A percentile compares a stretch with the other conserved stretches of the same genome.
Evolutionary conservation across 345 rosid species (phyloP).

Genomic region (Nephelium lappaceum): DNA sequence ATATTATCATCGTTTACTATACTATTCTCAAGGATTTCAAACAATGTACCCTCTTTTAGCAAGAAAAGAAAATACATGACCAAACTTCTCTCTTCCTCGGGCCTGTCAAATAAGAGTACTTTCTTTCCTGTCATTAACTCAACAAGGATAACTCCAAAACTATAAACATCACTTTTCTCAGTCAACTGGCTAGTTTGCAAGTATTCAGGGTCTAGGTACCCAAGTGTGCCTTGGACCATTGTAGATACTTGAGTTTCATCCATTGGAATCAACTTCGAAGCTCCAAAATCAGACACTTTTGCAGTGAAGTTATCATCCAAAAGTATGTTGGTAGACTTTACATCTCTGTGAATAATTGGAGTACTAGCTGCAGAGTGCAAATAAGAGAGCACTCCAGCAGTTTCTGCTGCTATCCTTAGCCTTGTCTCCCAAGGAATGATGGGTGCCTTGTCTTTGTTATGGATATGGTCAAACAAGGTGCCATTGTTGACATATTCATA

Average conservation of each 20-base stretch:
- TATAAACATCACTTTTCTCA: slow-evolving; percentile 55
- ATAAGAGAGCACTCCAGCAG: slow-evolving; percentile 40
- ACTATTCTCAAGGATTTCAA: slow-evolving; percentile 24
- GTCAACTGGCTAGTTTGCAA: slow-evolving; percentile 38
- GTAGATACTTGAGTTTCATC: slow-evolving; percentile 41
- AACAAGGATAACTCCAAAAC: slow-evolving; percentile 47
- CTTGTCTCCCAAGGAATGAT: slow-evolving; percentile 39
- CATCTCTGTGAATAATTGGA: slow-evolving; percentile 49
- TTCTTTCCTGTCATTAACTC: slow-evolving; percentile 39
- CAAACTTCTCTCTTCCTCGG: slow-evolving; percentile 30
- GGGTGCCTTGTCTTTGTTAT: not conserved
- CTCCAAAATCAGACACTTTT: slow-evolving; percentile 57
- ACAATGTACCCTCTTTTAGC: slow-evolving; percentile 17
- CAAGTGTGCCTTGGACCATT: slow-evolving; percentile 49
- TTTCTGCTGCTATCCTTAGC: slow-evolving; percentile 40
- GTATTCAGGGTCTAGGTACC: slow-evolving; percentile 51
- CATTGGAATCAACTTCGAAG: slow-evolving; percentile 42
- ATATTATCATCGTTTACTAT: slow-evolving; percentile 1
- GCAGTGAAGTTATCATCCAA: slow-evolving; percentile 38
- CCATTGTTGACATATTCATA: slow-evolving; percentile 30
- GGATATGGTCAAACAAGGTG: slow-evolving; percentile 25
- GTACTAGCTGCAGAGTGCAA: slow-evolving; percentile 48
- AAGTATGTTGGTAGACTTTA: slow-evolving; percentile 52
- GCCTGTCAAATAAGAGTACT: slow-evolving; percentile 27
- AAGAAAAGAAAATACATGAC: slow-evolving; percentile 33